Conservation (phyloP, 139 green algal species). For the Micractinium conductrix region DNA sequence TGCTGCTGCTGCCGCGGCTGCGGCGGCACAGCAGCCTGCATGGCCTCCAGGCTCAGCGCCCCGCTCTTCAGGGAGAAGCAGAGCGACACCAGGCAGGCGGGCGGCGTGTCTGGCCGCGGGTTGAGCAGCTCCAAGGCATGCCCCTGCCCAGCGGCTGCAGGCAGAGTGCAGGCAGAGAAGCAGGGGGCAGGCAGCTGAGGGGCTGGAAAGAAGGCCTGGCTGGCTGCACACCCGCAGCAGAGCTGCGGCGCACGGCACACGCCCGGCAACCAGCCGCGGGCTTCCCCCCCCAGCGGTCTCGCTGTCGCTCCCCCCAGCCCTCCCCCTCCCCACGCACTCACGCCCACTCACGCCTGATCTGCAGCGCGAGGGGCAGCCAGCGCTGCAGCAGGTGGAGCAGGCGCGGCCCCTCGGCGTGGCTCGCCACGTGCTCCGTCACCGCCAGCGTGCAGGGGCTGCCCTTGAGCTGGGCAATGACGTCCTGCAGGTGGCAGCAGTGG, state of each 20-base stretch:
- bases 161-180: no score
- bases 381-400: conserved; percentile 30
- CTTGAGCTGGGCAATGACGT: neutral
- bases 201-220: no score
- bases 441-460: conserved; percentile 11
- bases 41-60: neutral
- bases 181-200: no score
- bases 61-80: conserved; percentile 14
- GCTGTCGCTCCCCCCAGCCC: no score
- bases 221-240: no score
- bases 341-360: conserved; percentile 23
- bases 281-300: no score
- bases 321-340: neutral
- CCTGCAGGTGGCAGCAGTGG: no score
- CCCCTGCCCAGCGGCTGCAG: neutral
- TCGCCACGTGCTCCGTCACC: neutral
- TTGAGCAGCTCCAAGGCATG: conserved; percentile 1
- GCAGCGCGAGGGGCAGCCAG: conserved; percentile 31
- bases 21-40: conserved; percentile 8
- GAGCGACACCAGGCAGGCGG: conserved; percentile 7
- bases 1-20: no score
- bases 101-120: neutral
- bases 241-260: no score
- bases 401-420: conserved; percentile 12
- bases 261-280: no score